Base-by-base conservation (phyloP, 768 basidiomycete species). In the Pulveroboletus sp. region DNA sequence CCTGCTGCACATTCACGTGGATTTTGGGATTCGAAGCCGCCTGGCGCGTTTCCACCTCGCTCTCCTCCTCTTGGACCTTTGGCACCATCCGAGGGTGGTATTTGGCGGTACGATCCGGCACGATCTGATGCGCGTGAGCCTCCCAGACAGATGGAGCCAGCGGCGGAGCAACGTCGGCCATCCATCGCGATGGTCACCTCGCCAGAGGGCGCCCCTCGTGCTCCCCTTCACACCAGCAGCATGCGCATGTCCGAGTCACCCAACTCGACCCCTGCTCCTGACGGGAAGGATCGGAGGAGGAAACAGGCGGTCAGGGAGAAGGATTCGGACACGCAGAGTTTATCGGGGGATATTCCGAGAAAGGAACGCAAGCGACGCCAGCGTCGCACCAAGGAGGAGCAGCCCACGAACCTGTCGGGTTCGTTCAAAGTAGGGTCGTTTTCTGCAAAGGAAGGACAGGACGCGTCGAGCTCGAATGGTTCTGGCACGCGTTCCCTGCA, bases 1-100 rank as follows among this genome's bases (percentile, higher is more conserved):
- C 78, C 77, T 15, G 15, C 70, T 5, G 66, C 57, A 3, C 61
- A 63, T 21, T 17, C 68, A 0, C 62, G 73, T 14, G 61, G 76
- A 7, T 80, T 81, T 58, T 86, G 84, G 85, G 86, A 86, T 14
- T 67, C 76, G 30, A 83, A 82, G 61, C 80, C 78, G 3, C 64
- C 72, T 1, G 50, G 62, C 10, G 63, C 65, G 27, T 66, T 63
- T 3, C 55, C 62, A 38, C 57, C 61, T 26, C 68, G 64, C 11
- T 62, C 71, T 2, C 67, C 69, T 46, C 69, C 70, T 8, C 58
- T 69, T 5, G 69, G 68, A 38, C 67, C 67, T 11, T 60, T 66
- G 6, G 66, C 65, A 9, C 71, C 70, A 28, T 70, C 71, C 10
- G 81, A 81, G 44, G 71, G 64, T 26, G 60, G 74, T 0, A 69